Evolutionary conservation across 2,329 filamentous ascomycete genomes (phyloP).

Genomic region (Iodosphaeria phyllophila): DNA sequence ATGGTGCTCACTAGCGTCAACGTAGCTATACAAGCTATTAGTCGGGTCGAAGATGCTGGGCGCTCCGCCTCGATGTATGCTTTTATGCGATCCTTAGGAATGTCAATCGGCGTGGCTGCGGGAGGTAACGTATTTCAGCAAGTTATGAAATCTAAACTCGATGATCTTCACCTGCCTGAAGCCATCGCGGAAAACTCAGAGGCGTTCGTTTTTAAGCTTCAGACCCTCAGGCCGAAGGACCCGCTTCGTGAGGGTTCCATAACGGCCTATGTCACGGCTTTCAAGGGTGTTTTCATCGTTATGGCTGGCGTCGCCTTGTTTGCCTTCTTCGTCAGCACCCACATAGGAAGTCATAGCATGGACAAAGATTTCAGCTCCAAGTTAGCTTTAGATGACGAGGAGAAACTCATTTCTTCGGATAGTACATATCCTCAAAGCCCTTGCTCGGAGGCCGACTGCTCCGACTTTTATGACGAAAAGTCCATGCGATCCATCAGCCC

Average conservation of each 20-base stretch:
- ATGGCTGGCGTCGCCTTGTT: conserved; percentile 6
- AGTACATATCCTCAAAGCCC: not conserved
- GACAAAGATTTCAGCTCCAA: conserved; percentile 7
- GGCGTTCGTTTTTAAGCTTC: conserved; percentile 9
- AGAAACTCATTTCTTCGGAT: conserved; percentile 1
- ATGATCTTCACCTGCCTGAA: not conserved
- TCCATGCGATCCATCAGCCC: no score
- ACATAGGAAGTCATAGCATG: conserved; percentile 9
- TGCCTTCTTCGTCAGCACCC: conserved; percentile 6
- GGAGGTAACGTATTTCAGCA: conserved; percentile 8
- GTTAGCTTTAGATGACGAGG: conserved; percentile 1
- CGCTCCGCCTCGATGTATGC: conserved; percentile 6
- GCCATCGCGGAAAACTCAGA: conserved; percentile 9
- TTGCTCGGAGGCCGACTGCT: not conserved
- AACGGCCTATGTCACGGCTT: conserved; percentile 8
- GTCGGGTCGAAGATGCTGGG: conserved; percentile 4
- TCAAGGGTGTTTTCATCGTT: conserved; percentile 10
- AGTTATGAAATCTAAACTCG: conserved; percentile 6
- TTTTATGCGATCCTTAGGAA: conserved; percentile 6
- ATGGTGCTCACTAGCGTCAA: conserved; percentile 3
- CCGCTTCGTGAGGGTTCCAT: conserved; percentile 5
- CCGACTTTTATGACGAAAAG: no score
- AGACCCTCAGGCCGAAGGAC: conserved; percentile 6
- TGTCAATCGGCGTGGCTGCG: conserved; percentile 6
- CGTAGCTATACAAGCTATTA: conserved; percentile 2